A percentile compares a stretch with the other conserved stretches of the same genome.
Conservation (phyloP, 164 flowering plant genomes). For the Saururus chinensis region DNA sequence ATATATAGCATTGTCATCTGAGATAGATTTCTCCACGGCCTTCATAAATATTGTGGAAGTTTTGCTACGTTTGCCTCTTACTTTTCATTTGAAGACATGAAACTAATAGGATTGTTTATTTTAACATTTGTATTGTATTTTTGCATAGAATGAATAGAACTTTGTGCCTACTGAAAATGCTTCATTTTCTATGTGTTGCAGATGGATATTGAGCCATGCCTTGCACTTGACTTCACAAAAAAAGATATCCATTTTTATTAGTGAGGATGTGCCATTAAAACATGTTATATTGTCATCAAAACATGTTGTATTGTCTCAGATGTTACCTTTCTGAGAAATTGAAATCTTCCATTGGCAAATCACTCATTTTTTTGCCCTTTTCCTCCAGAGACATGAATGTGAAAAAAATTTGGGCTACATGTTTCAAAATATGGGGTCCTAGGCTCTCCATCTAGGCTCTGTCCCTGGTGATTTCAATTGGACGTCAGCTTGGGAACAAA, state of each 20-base stretch:
- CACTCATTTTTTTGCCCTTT: not conserved
- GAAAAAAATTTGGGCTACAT: too few relatives aligned
- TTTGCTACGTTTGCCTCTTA: too few relatives aligned
- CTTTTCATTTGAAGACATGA: too few relatives aligned
- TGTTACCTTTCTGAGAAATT: not conserved
- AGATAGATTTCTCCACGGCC: too few relatives aligned
- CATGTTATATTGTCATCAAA: not conserved
- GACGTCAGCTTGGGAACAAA: too few relatives aligned
- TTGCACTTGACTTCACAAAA: constrained; percentile 57
- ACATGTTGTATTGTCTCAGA: not conserved
- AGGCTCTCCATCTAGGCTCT: too few relatives aligned
- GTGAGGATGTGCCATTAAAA: constrained; percentile 1
- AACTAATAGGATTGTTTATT: too few relatives aligned
- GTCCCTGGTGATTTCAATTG: too few relatives aligned
- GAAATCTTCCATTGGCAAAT: not conserved
- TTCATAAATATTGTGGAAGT: too few relatives aligned
- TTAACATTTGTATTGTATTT: not conserved
- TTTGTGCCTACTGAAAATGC: not conserved
- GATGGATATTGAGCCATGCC: constrained; percentile 62
- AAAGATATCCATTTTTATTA: constrained; percentile 58
- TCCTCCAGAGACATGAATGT: not conserved
- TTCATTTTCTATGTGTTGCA: constrained; percentile 24
- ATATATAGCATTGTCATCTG: too few relatives aligned
- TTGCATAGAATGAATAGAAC: not conserved
- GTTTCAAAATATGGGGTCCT: too few relatives aligned